Evolutionary conservation across 805 yeast genomes (phyloP).

Genomic region (Kuraishia borneana): DNA sequence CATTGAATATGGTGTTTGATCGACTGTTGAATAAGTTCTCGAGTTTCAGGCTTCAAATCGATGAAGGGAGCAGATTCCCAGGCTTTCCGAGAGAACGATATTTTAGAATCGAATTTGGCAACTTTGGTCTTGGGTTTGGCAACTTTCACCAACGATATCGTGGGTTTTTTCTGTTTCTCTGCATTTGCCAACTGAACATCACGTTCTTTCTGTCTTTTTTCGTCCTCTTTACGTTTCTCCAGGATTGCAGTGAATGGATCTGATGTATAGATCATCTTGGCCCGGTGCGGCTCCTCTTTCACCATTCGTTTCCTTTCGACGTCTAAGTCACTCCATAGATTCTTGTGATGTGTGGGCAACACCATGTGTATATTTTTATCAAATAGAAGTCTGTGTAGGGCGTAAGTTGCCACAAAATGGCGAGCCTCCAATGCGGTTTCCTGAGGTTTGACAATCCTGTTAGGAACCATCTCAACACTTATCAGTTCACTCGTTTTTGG

Average conservation of each 20-base stretch:
- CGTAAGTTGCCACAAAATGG: slow-evolving; percentile 83
- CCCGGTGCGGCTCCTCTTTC: slow-evolving; percentile 32
- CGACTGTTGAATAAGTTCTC: slow-evolving; percentile 52
- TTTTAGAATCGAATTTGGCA: slow-evolving; percentile 2
- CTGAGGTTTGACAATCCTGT: slow-evolving; percentile 43
- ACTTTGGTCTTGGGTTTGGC: neutral
- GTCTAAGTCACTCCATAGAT: slow-evolving; percentile 69
- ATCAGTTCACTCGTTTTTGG: slow-evolving; percentile 72
- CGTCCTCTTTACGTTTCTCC: slow-evolving; percentile 39
- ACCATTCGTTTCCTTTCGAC: slow-evolving; percentile 38
- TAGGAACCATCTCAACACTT: slow-evolving; percentile 41
- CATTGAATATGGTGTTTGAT: slow-evolving; percentile 49
- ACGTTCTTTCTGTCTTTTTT: slow-evolving; percentile 32
- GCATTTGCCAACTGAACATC: slow-evolving; percentile 34
- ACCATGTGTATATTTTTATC: slow-evolving; percentile 81
- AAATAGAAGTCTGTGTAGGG: slow-evolving; percentile 67
- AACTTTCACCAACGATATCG: slow-evolving; percentile 22
- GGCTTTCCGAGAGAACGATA: slow-evolving; percentile 35
- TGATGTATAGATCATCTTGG: slow-evolving; percentile 42
- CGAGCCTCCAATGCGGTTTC: slow-evolving; percentile 84
- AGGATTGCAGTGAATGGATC: slow-evolving; percentile 69
- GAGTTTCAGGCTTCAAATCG: slow-evolving; percentile 51
- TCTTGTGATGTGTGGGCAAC: slow-evolving; percentile 72
- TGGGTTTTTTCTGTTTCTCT: slow-evolving; percentile 35
- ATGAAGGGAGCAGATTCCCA: slow-evolving; percentile 67